Evolutionary conservation across 495 filamentous ascomycete genomes (phyloP).

Genomic region (Xylaria bambusicola): DNA sequence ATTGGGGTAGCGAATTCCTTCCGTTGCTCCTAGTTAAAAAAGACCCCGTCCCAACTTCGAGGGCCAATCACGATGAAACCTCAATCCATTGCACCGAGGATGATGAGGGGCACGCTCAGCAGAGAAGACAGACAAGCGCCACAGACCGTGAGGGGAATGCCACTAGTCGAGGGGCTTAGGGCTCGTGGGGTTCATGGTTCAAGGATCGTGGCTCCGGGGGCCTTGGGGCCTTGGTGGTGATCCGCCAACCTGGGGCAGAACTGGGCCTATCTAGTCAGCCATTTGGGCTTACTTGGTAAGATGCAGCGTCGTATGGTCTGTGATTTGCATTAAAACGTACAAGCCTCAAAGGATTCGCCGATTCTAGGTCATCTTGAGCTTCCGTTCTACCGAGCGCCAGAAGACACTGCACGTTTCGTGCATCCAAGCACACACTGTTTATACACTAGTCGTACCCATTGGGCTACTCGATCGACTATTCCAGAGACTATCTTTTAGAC

Average conservation of each 20-base stretch:
- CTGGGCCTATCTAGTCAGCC: neutral
- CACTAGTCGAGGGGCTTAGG: no score
- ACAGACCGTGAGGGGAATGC: no score
- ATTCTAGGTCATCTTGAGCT: slow-evolving; percentile 1
- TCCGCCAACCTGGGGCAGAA: neutral
- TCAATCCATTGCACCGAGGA: slow-evolving; percentile 9
- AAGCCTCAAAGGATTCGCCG: neutral
- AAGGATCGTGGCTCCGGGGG: no score
- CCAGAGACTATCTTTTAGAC: no score
- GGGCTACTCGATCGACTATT: no score
- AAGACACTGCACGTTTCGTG: slow-evolving; percentile 4
- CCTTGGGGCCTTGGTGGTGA: neutral
- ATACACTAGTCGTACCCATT: no score
- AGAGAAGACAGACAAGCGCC: no score
- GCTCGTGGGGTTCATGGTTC: neutral
- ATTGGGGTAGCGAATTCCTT: slow-evolving; percentile 10
- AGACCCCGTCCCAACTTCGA: neutral
- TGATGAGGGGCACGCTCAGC: neutral
- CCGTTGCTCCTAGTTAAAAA: slow-evolving; percentile 12
- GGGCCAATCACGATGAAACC: neutral
- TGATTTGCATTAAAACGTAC: neutral
- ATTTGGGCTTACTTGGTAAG: neutral
- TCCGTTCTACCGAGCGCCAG: slow-evolving; percentile 11
- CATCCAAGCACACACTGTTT: neutral
- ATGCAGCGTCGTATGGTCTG: neutral